Percentiles rank a stretch among this genome's conserved stretches.
Evolutionary conservation across 2,329 filamentous ascomycete genomes (phyloP).

Genomic region (Chrysoporthe austroafricana): DNA sequence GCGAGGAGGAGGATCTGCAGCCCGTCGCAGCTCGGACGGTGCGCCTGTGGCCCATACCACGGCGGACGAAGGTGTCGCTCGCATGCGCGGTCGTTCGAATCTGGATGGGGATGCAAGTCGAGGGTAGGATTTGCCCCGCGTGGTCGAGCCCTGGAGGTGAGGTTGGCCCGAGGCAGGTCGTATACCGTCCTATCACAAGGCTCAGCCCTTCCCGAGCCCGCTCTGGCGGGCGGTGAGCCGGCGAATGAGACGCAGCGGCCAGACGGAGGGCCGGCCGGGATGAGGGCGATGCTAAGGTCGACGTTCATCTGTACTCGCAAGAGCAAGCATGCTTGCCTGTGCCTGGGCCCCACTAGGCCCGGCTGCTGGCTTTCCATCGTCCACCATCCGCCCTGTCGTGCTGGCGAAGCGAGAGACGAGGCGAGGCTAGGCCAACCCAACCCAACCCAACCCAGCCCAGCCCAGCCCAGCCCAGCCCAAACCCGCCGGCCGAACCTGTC

Average conservation of each 20-base stretch:
- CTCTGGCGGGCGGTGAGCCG: constrained; percentile 19
- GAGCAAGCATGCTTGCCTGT: constrained; percentile 6
- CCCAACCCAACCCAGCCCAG: no score
- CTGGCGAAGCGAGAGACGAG: no score
- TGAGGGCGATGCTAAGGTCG: constrained; percentile 8
- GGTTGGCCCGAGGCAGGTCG: constrained; percentile 13
- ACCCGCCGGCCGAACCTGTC: not conserved
- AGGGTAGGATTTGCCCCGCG: constrained; percentile 6
- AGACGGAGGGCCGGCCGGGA: constrained; percentile 17
- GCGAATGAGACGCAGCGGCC: constrained; percentile 19
- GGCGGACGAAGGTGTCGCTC: not conserved
- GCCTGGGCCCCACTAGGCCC: constrained; percentile 17
- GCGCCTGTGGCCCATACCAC: no score
- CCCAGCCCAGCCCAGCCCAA: not conserved
- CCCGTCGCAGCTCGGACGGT: not conserved
- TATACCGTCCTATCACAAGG: constrained; percentile 30
- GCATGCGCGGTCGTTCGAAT: not conserved
- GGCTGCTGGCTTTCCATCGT: constrained; percentile 19
- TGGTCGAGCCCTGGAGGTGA: constrained; percentile 7
- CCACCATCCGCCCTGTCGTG: no score
- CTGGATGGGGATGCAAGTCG: not conserved
- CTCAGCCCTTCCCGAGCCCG: constrained; percentile 26
- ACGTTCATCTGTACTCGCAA: no score
- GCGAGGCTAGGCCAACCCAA: no score
- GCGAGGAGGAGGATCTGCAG: not conserved